Base-by-base conservation (phyloP, 208 protist genomes). In the Acanthamoeba triangularis region DNA sequence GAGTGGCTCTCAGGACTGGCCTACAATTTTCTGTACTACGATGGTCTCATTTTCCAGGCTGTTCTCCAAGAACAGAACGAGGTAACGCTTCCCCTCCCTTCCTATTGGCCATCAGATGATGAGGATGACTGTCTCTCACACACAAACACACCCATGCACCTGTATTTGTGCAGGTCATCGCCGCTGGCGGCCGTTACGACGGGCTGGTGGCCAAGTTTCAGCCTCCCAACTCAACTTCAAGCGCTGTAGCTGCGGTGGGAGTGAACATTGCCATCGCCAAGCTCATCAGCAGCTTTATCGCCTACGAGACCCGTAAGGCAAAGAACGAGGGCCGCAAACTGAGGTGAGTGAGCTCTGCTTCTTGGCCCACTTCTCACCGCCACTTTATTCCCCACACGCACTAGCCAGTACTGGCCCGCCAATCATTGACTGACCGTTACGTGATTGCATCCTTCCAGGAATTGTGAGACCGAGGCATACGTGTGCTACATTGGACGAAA, bases 141-240 rank as follows among this genome's bases (percentile, higher is more conserved):
- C n/a, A n/a, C n/a, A n/a, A n/a, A n/a, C n/a, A 41, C 37, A 41
- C 37, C 2, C 37, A 41, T 41, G 37, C 37, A 3, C 37, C 37
- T 41, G 37, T 41, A 41, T 41, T 41, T 1, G 37, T 41, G 23
- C 74, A 96, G 80, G 95, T 97, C 23, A 85, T 97, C 44, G 95
- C 95, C 49, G 95, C 95, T 6, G 96, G 96, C 80, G 96, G 96
- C 13, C 63, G 96, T 41, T 97, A 97, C 44, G 96, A 97, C 59
- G 72, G 69, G 30, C 67, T 94, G 25, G 90, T 94, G 69, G 65
- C 65, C 67, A 78, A 63, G 52, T 94, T 94, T 59, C 90, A 82
- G 41, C 61, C 87, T 74, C 87, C 87, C 33, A 65, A 93, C 61
- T 93, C 87, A 25, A 93, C 87, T 47, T 72, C 52, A 93, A 65